phyloP scores from a whole-genome alignment of 2,329 filamentous ascomycete species.

The Penicillium sp. region DNA sequence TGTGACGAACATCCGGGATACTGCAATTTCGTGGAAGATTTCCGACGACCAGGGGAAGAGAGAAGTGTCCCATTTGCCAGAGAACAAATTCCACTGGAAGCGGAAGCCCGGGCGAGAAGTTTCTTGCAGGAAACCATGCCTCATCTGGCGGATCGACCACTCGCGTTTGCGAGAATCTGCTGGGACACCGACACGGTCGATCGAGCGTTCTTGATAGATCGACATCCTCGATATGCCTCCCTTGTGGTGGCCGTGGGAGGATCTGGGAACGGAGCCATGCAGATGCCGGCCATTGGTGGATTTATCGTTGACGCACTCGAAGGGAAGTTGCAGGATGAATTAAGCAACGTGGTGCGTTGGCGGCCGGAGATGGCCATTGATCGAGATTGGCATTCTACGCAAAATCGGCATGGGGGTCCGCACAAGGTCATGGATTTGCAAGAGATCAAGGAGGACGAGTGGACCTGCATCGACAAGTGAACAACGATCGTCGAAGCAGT shows the following conservation, averaged over 20 bases:
- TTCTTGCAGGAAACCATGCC: slow-evolving; percentile 51
- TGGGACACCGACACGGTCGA: slow-evolving; percentile 55
- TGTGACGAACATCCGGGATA: slow-evolving; percentile 54
- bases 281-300: slow-evolving; percentile 47
- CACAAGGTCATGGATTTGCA: slow-evolving; percentile 47
- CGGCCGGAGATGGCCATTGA: slow-evolving; percentile 45
- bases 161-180: slow-evolving; percentile 49
- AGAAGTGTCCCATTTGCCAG: slow-evolving; percentile 40
- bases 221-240: slow-evolving; percentile 41
- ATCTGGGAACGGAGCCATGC: slow-evolving; percentile 50
- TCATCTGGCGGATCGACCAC: slow-evolving; percentile 44
- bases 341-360: slow-evolving; percentile 46
- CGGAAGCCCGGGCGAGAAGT: slow-evolving; percentile 43
- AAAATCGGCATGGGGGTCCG: slow-evolving; percentile 45
- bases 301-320: slow-evolving; percentile 48
- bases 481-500: too few species aligned
- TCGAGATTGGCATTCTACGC: slow-evolving; percentile 45
- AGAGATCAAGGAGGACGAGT: slow-evolving; percentile 28
- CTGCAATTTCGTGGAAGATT: slow-evolving; percentile 40
- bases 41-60: slow-evolving; percentile 19
- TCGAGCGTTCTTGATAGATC: slow-evolving; percentile 48
- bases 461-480: slow-evolving; percentile 29
- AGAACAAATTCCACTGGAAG: slow-evolving; percentile 41
- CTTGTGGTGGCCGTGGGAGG: slow-evolving; percentile 47
- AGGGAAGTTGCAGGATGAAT: slow-evolving; percentile 37